These are phyloP conservation scores for Thermothelomyces thermophilus DNA, from an alignment of 2,329 filamentous ascomycete genomes.

Conservation along the genomic window DNA sequence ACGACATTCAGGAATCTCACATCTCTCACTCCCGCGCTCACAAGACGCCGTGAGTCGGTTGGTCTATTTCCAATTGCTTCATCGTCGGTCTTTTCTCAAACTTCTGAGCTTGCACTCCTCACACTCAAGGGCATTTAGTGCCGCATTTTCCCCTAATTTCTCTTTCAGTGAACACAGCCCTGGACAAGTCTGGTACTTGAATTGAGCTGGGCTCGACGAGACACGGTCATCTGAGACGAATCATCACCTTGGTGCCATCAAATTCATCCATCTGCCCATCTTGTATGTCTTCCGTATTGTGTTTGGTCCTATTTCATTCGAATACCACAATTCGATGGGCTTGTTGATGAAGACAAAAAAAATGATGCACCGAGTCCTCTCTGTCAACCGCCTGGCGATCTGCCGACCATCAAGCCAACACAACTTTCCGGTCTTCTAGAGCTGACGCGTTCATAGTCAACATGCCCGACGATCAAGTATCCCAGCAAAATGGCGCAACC, in stretches of 20 bases:
- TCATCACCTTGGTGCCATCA: neutral
- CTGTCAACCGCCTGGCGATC: neutral
- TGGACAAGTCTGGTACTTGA: neutral
- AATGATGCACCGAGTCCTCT: too few relatives aligned
- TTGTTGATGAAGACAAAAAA: neutral
- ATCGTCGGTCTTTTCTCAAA: neutral
- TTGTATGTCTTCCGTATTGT: neutral
- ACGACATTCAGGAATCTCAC: conserved; percentile 13
- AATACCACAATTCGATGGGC: neutral
- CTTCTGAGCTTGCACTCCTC: neutral
- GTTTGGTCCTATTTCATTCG: neutral
- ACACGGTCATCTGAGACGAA: neutral
- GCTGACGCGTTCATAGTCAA: neutral
- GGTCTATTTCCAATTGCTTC: neutral
- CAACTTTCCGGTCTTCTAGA: neutral
- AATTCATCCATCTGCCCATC: neutral
- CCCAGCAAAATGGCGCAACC: neutral
- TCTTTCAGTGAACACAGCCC: neutral
- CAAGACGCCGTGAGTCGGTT: neutral
- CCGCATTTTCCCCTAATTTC: neutral
- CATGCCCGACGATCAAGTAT: conserved; percentile 10
- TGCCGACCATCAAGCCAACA: too few relatives aligned
- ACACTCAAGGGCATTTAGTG: neutral
- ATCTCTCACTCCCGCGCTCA: neutral
- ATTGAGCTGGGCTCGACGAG: neutral